Percentiles rank a stretch among this genome's conserved stretches.
Evolutionary conservation across 179 eudicot genomes (phyloP).

Genomic region (Nepenthes alata): DNA sequence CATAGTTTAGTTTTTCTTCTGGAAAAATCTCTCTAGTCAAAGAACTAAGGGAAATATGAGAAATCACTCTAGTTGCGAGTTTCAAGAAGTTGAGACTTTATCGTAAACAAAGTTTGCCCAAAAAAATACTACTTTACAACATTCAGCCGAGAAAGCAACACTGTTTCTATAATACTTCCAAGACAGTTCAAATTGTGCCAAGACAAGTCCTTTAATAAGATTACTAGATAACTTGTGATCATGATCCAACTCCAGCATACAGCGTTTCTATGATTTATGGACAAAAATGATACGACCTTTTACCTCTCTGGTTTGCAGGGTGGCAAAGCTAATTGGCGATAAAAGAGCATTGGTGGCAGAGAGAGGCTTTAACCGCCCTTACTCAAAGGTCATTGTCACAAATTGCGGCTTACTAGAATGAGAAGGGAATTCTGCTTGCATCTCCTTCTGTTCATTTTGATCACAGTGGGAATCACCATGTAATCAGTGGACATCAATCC

Average conservation of each 20-base stretch:
- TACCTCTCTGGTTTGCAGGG: conserved; percentile 41
- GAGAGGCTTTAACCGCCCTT: conserved; percentile 90
- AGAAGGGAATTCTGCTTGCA: conserved; percentile 6
- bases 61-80: background rate
- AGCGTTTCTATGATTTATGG: background rate
- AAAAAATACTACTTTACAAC: too few species aligned
- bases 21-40: too few species aligned
- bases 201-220: too few species aligned
- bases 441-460: conserved; percentile 9
- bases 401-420: conserved; percentile 66
- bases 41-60: too few species aligned
- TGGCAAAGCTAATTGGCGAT: conserved; percentile 84
- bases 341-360: conserved; percentile 97
- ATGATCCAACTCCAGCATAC: too few species aligned
- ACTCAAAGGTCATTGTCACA: conserved; percentile 57
- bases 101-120: too few species aligned
- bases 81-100: background rate
- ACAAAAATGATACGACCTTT: background rate
- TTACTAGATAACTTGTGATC: too few species aligned
- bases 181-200: too few species aligned
- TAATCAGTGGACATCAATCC: background rate
- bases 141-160: too few species aligned
- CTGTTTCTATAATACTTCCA: too few species aligned
- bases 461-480: background rate
- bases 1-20: too few species aligned